Percentiles rank a stretch among this genome's conserved stretches.
These are phyloP conservation scores for Amanita subjunquillea DNA, from an alignment of 768 basidiomycete genomes.

Conservation along the genomic window DNA sequence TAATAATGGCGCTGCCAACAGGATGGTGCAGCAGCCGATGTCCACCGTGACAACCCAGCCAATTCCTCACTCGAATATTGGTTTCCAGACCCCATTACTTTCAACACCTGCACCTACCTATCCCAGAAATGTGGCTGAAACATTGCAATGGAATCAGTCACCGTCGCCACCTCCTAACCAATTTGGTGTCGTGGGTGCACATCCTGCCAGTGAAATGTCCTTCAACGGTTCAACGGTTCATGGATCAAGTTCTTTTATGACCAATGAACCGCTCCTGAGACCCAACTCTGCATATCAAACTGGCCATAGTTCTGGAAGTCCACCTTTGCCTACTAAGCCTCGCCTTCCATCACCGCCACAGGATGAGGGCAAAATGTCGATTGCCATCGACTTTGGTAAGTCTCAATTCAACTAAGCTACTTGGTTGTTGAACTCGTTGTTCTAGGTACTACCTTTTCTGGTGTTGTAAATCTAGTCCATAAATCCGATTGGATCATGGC, in stretches of 20 bases:
- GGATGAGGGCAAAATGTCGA: slow-evolving; percentile 72
- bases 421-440: slow-evolving; percentile 2
- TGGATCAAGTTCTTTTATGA: slow-evolving; percentile 16
- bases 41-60: slow-evolving; percentile 44
- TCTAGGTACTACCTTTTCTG: slow-evolving; percentile 79
- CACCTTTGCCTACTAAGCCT: slow-evolving; percentile 13
- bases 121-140: slow-evolving; percentile 7
- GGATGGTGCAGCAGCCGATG: slow-evolving; percentile 12
- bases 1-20: slow-evolving; percentile 18
- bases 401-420: slow-evolving; percentile 1
- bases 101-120: slow-evolving; percentile 13
- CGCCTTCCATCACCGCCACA: slow-evolving; percentile 14
- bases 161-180: slow-evolving; percentile 30
- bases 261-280: slow-evolving; percentile 17
- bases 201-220: neutral
- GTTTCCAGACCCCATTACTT: slow-evolving; percentile 12
- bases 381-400: slow-evolving; percentile 77
- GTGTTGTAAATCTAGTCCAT: slow-evolving; percentile 48
- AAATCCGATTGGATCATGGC: slow-evolving; percentile 3
- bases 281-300: slow-evolving; percentile 20
- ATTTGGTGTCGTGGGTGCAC: slow-evolving; percentile 14
- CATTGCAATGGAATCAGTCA: slow-evolving; percentile 21
- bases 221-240: slow-evolving; percentile 12
- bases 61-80: slow-evolving; percentile 23
- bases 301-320: slow-evolving; percentile 10